Conservation (phyloP, 306 rosid species). For the Vigna trinervia region DNA sequence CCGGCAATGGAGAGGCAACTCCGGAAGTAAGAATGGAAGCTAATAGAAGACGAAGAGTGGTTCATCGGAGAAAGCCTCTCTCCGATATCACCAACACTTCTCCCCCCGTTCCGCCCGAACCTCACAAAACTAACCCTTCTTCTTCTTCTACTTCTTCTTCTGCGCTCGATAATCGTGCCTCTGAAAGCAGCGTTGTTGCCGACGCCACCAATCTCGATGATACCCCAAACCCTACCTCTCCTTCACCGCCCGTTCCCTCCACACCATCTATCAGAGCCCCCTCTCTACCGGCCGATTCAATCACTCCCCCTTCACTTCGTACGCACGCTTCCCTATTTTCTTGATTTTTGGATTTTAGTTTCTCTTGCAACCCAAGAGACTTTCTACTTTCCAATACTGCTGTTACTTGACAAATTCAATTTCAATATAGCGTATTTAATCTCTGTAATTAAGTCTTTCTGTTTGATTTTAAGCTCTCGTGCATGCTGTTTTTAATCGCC, state of each 20-base stretch:
- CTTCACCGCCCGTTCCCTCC: constrained; percentile 18
- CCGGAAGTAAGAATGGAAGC: constrained; percentile 57
- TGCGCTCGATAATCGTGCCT: not conserved
- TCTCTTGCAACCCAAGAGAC: too few relatives aligned
- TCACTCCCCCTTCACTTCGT: not conserved
- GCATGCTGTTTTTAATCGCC: not conserved
- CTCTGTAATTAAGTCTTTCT: not conserved
- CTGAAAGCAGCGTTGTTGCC: not conserved
- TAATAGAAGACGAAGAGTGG: constrained; percentile 30
- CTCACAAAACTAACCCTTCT: constrained; percentile 39
- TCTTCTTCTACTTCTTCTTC: constrained; percentile 38
- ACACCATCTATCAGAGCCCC: constrained; percentile 43
- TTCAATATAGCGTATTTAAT: not conserved
- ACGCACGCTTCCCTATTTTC: not conserved
- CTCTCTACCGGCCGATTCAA: constrained; percentile 35
- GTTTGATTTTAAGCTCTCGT: not conserved
- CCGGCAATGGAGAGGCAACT: not conserved
- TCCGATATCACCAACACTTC: constrained; percentile 69
- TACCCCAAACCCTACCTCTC: constrained; percentile 46
- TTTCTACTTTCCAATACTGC: not conserved
- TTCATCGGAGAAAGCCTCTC: constrained; percentile 59
- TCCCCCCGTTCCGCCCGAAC: constrained; percentile 35
- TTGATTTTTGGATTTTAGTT: too few relatives aligned
- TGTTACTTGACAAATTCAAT: not conserved
- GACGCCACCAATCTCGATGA: not conserved